Evolutionary conservation across 1,284 basidiomycete species (phyloP), one percentile per base, ranked within the genome.

Genomic region (Austroboletus niveus): DNA sequence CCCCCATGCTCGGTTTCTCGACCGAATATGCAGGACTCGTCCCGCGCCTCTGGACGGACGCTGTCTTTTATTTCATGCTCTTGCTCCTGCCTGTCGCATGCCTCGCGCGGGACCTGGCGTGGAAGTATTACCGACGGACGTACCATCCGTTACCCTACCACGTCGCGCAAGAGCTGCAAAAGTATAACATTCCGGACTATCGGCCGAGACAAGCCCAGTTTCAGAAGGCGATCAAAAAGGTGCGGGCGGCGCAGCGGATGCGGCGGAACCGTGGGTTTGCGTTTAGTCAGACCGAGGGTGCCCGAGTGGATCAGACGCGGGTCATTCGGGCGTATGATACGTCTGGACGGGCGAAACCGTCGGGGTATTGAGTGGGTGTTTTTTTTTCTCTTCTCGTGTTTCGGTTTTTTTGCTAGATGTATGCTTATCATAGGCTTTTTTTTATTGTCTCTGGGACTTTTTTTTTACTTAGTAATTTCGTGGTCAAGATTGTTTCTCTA

Each of bases 211-310:
- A 98, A 74, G 96, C 97, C 71, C 96, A 99, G 85, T 95, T 95
- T 74, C 93, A 95, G 71, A 95, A 97, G 70, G 94, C 94, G 8
- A 98, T 98, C 78, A 97, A 97, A 73, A 98, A 98, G 69, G 95
- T 98, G 11, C 85, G 95, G 32, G 95, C 94, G 0, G 91, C 94
- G 1, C 95, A 98, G 67, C 85, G 94, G 40, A 92, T 98, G 89
- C 85, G 94, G 20, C 81, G 90, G 54, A 96, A 93, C 62, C 84
- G 95, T 52, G 94, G 94, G 1, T 98, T 98, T 67, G 94, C 95
- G 2, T 98, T 98, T 77, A 93, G 89, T 65, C 94, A 98, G 71
- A 95, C 93, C 12, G 93, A 96, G 71, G 88, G 86, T 6, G 34
- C 30, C 5, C 29, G 40, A 36, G n/a, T 64, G 52, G 93, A 94